phyloP scores from a whole-genome alignment of 225 moss, liverwort and hornwort genomes.

The Physcomitrellopsis africana region DNA sequence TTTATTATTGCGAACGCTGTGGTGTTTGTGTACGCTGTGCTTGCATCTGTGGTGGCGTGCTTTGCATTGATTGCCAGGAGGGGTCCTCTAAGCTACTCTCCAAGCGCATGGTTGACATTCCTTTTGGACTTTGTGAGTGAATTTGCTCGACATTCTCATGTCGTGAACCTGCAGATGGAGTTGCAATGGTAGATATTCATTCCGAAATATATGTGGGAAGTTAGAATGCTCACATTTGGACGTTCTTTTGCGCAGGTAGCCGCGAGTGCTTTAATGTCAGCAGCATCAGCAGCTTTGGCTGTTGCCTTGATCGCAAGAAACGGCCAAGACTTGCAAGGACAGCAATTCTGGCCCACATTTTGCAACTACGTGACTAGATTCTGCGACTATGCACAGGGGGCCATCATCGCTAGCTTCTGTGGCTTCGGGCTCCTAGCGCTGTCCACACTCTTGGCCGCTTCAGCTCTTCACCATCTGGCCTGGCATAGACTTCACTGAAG shows the following conservation, averaged over 20 bases:
- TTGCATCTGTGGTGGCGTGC: constrained; percentile 43
- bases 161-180: too few relatives aligned
- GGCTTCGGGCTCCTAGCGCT: constrained; percentile 56
- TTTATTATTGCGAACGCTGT: constrained; percentile 69
- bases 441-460: constrained; percentile 43
- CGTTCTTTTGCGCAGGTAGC: constrained; percentile 40
- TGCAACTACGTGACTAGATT: constrained; percentile 54
- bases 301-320: constrained; percentile 62
- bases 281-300: constrained; percentile 61
- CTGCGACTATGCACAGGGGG: constrained; percentile 64
- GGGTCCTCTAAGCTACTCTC: constrained; percentile 56
- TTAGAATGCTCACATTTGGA: too few relatives aligned
- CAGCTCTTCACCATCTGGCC: constrained; percentile 47
- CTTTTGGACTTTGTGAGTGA: constrained; percentile 62
- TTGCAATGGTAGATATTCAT: too few relatives aligned
- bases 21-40: constrained; percentile 60
- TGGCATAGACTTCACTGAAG: constrained; percentile 35
- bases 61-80: constrained; percentile 36
- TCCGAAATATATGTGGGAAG: too few relatives aligned
- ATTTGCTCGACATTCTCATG: neutral
- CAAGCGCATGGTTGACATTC: constrained; percentile 51
- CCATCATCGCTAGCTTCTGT: constrained; percentile 67
- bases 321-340: constrained; percentile 32
- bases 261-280: constrained; percentile 58
- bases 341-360: constrained; percentile 37